Conservation (phyloP, 2,329 filamentous ascomycete genomes). For the Epichloe elymi region DNA sequence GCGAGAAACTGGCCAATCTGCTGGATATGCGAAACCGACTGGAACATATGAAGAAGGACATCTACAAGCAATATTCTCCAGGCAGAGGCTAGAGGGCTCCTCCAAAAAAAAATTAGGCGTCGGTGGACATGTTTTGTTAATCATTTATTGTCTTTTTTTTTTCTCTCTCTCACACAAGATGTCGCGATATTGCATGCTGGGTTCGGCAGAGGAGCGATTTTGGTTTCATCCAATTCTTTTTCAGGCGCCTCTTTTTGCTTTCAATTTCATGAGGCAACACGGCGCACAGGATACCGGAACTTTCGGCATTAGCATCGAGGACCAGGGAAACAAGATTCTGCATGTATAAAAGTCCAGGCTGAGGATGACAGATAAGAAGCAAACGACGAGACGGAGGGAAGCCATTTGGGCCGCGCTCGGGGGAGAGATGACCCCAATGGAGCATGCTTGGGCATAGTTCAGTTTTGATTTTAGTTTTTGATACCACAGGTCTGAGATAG, state of each 20-base stretch:
- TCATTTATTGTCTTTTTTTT: not conserved
- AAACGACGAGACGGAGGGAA: not conserved
- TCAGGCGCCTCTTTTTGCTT: not conserved
- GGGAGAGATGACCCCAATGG: not conserved
- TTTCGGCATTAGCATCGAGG: conserved; percentile 2
- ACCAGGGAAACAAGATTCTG: conserved; percentile 1
- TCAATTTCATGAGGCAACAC: not conserved
- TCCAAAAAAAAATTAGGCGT: not conserved
- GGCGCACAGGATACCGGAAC: conserved; percentile 3
- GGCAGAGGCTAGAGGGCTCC: conserved; percentile 11
- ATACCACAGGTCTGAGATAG: conserved; percentile 1
- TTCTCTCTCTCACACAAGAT: not conserved
- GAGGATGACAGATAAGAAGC: not conserved
- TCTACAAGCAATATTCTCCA: conserved; percentile 33
- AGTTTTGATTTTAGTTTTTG: conserved; percentile 1
- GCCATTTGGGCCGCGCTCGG: not conserved
- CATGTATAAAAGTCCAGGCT: not conserved
- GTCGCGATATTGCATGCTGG: conserved; percentile 4
- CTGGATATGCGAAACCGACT: conserved; percentile 41
- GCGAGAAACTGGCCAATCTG: conserved; percentile 36
- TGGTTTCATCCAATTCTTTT: not conserved
- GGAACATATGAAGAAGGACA: conserved; percentile 44
- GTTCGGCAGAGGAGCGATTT: conserved; percentile 2
- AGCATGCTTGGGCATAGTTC: not conserved
- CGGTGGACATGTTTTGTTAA: not conserved